Evolutionary conservation across 352 stramenopile species (phyloP).

Genomic region (Phytophthora hibernalis): DNA sequence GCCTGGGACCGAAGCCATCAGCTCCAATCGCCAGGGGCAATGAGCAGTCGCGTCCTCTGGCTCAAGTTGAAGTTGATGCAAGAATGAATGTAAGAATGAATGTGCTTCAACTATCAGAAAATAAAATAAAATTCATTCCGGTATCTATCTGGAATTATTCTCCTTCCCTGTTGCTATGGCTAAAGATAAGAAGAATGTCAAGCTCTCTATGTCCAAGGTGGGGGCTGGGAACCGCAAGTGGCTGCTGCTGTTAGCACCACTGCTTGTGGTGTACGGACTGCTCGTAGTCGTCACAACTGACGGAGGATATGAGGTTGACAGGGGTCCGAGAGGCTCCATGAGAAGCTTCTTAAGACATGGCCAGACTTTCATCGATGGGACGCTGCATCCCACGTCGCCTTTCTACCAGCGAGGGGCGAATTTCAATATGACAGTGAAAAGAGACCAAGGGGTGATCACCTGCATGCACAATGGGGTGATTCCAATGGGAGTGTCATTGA

Average conservation of each 20-base stretch:
- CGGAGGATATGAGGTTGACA: background rate
- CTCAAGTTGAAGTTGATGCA: conserved; percentile 17
- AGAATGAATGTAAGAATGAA: background rate
- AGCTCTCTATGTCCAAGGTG: conserved; percentile 6
- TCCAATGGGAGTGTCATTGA: conserved; percentile 25
- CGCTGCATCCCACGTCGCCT: conserved; percentile 12
- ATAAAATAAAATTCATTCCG: background rate
- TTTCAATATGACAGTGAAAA: conserved; percentile 11
- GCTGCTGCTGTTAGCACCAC: conserved; percentile 10
- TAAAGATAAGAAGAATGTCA: background rate
- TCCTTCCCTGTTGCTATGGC: background rate
- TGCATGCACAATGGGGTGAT: conserved; percentile 24
- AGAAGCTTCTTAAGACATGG: conserved; percentile 2
- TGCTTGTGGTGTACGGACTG: conserved; percentile 16
- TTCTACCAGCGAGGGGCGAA: conserved; percentile 16
- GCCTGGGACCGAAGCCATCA: conserved; percentile 22
- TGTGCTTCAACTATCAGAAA: too few relatives aligned
- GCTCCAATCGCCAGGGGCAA: background rate
- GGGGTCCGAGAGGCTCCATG: background rate
- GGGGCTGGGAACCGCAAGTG: conserved; percentile 2
- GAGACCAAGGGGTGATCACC: conserved; percentile 10
- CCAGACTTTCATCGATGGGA: background rate
- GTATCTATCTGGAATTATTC: background rate
- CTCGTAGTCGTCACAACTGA: conserved; percentile 2
- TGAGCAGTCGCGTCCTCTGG: conserved; percentile 24